Percentiles rank a stretch among this genome's conserved stretches.
These are phyloP conservation scores for Xylaria polymorpha DNA, from an alignment of 2,329 filamentous ascomycete genomes.

Conservation along the genomic window DNA sequence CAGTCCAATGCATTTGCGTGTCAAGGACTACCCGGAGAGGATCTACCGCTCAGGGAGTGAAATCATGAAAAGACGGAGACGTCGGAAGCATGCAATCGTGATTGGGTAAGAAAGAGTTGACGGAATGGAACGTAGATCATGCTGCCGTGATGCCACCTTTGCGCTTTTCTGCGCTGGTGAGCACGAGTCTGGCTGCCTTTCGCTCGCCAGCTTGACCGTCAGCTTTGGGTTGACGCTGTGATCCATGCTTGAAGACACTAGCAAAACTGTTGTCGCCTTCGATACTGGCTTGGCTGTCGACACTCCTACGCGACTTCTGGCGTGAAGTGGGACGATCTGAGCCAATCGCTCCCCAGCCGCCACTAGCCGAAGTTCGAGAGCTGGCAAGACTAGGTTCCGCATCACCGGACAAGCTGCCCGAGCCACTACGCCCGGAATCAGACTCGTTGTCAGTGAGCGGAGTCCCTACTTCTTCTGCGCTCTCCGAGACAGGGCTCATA, in stretches of 20 bases:
- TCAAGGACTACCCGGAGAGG: slow-evolving; percentile 42
- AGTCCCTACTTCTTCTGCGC: slow-evolving; percentile 73
- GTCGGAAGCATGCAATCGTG: slow-evolving; percentile 49
- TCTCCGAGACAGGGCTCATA: slow-evolving; percentile 91
- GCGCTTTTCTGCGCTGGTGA: slow-evolving; percentile 91
- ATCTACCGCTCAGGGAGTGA: slow-evolving; percentile 47
- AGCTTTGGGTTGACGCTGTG: slow-evolving; percentile 64
- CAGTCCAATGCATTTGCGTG: slow-evolving; percentile 47
- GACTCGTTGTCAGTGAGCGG: slow-evolving; percentile 79
- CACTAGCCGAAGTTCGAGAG: slow-evolving; percentile 80
- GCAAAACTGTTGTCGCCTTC: slow-evolving; percentile 72
- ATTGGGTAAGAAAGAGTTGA: slow-evolving; percentile 45
- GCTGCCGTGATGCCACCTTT: slow-evolving; percentile 66
- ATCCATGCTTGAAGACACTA: slow-evolving; percentile 71
- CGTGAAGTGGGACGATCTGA: slow-evolving; percentile 82
- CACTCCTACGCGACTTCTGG: slow-evolving; percentile 72
- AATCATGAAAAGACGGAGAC: slow-evolving; percentile 47
- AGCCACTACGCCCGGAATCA: slow-evolving; percentile 76
- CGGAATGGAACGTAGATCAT: slow-evolving; percentile 37
- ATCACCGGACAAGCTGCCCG: slow-evolving; percentile 83
- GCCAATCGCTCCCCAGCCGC: slow-evolving; percentile 81
- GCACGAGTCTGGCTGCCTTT: slow-evolving; percentile 86
- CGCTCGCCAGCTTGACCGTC: slow-evolving; percentile 72
- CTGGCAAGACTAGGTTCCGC: slow-evolving; percentile 75
- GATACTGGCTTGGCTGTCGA: slow-evolving; percentile 74